phyloP scores from a whole-genome alignment of 2,329 filamentous ascomycete genomes.

The Aspergillus pseudoglaucus region DNA sequence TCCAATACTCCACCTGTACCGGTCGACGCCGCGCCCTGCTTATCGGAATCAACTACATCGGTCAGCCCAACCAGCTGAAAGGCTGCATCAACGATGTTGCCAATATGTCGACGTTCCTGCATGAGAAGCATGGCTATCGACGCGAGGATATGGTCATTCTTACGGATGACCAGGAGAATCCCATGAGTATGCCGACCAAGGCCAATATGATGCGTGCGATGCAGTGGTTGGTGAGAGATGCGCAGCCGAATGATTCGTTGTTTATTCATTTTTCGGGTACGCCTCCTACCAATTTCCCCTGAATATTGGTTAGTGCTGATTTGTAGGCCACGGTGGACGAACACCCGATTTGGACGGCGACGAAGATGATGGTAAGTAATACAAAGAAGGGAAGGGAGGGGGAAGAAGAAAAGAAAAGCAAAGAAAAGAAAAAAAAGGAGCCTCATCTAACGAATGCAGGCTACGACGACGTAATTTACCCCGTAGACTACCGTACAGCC shows the following conservation, averaged over 20 bases:
- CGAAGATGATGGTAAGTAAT: constrained; percentile 56
- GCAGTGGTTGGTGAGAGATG: constrained; percentile 98
- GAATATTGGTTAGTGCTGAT: not conserved
- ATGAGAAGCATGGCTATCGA: constrained; percentile 80
- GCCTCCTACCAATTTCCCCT: not conserved
- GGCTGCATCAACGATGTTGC: constrained; percentile 97
- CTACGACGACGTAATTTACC: constrained; percentile 72
- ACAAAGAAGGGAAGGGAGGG: too few relatives aligned
- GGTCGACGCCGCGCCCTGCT: constrained; percentile 80
- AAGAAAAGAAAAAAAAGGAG: not conserved
- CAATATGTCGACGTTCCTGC: constrained; percentile 88
- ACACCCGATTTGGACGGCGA: constrained; percentile 67
- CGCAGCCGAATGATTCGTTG: constrained; percentile 82
- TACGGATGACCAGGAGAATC: constrained; percentile 92
- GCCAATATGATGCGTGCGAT: constrained; percentile 90
- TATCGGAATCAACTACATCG: constrained; percentile 95
- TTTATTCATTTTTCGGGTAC: constrained; percentile 94
- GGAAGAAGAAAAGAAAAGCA: not conserved
- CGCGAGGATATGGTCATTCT: constrained; percentile 95
- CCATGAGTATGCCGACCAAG: constrained; percentile 95
- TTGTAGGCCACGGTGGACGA: constrained; percentile 65
- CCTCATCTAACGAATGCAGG: constrained; percentile 24
- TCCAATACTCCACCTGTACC: constrained; percentile 86
- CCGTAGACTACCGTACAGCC: constrained; percentile 61
- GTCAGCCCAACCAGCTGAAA: constrained; percentile 76